Percentiles rank a stretch among this genome's conserved stretches.
Evolutionary conservation across 345 rosid species (phyloP).

Genomic region (Carallia pectinifolia): DNA sequence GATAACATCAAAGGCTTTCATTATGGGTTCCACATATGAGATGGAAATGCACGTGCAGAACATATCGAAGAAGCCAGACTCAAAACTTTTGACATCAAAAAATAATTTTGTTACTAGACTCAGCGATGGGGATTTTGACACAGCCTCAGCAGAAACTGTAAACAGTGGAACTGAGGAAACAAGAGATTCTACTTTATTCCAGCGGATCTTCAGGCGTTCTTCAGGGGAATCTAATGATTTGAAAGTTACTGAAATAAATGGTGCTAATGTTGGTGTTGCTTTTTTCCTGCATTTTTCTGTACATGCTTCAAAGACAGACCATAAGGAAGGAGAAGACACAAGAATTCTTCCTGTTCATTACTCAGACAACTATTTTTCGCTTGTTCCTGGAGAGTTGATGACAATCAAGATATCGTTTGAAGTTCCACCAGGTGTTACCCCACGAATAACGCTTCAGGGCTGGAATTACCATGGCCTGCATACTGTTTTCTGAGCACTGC

Average conservation of each 20-base stretch:
- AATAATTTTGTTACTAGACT: conserved; percentile 31
- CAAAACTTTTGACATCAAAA: conserved; percentile 25
- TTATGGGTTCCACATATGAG: conserved; percentile 64
- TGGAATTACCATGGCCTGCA: conserved; percentile 67
- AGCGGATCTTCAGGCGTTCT: conserved; percentile 40
- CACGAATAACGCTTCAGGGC: conserved; percentile 65
- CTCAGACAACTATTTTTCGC: conserved; percentile 84
- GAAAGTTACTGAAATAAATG: conserved; percentile 47
- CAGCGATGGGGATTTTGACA: conserved; percentile 34
- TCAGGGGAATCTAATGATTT: conserved; percentile 31
- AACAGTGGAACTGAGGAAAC: conserved; percentile 20
- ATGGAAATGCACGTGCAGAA: conserved; percentile 66
- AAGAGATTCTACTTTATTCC: conserved; percentile 35
- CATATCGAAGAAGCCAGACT: conserved; percentile 44
- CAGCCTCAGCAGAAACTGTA: conserved; percentile 29
- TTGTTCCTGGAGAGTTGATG: conserved; percentile 79
- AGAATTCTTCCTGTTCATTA: conserved; percentile 96
- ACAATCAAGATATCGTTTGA: conserved; percentile 62
- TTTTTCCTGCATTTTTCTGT: conserved; percentile 87
- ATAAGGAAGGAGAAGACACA: conserved; percentile 69
- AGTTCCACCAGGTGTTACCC: conserved; percentile 64
- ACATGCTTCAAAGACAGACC: conserved; percentile 43
- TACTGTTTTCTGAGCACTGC: conserved; percentile 27
- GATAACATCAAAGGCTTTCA: conserved; percentile 52
- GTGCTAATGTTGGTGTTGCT: conserved; percentile 64